Base-by-base conservation (phyloP, 345 rosid genomes). In the Eucalyptus pauciflora region DNA sequence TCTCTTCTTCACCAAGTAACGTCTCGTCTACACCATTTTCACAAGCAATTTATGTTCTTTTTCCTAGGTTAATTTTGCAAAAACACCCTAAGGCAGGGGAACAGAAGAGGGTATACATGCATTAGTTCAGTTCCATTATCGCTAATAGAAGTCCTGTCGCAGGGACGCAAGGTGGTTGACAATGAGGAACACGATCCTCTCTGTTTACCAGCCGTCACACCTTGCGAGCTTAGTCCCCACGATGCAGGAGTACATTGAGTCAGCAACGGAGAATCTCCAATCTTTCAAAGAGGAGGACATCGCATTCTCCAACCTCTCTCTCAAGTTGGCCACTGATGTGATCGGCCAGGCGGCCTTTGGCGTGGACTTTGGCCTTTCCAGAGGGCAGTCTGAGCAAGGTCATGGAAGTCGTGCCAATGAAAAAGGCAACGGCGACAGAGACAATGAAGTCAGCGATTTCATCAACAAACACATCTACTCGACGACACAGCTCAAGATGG, bases 291-390 rank as follows among this genome's bases (percentile, higher is more conserved):
- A 91, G 60, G 88, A 90, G 83, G 99, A 96, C 90, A 86, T 96
- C 27, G 89, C 85, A 67, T 95, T 96, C 92, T 97, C 99, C 79
- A 93, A 94, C 87, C 91, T 96, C 18, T 96, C 96, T 64, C 98
- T 97, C 92, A 93, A 92, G 91, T 89, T 96, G 89, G 96, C 99
- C 54, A 95, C 99, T 1, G 99, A 97, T 88, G 96, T 96, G 5
- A 96, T 97, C 13, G 98, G 99, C 85, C 94, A 96, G 93, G 98
- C 98, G 37, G 99, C 98, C 45, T 96, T 97, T 85, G 98, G 98
- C 10, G 98, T 96, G 45, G 91, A 95, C 31, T 97, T 97, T 41
- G 95, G 98, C 43, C 96, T 97, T 43, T 94, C 98, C 5, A 93
- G 91, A 54, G 92, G 93, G 9, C 91, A 89, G 48, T 87, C 92